These are phyloP conservation scores for Clavariopsis aquatica DNA, from an alignment of 495 filamentous ascomycete genomes.

Conservation along the genomic window DNA sequence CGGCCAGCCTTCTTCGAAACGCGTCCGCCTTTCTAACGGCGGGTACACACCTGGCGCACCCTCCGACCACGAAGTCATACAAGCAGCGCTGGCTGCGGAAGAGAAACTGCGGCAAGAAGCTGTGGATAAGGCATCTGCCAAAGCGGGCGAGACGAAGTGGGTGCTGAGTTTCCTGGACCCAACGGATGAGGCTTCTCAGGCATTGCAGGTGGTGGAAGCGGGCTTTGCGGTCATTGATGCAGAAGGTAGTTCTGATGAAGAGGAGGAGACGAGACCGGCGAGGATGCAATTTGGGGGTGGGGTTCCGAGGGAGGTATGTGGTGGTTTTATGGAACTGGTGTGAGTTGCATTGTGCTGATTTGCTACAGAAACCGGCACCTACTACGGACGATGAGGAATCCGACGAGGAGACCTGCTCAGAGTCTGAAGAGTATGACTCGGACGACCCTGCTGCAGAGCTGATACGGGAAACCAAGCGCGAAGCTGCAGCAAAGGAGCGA, in stretches of 20 bases:
- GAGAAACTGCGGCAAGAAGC: constrained; percentile 73
- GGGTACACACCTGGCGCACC: constrained; percentile 41
- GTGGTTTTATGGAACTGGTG: background rate
- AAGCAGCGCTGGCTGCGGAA: constrained; percentile 71
- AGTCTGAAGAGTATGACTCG: constrained; percentile 38
- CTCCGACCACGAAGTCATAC: constrained; percentile 54
- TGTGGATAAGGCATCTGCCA: constrained; percentile 66
- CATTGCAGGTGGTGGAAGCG: constrained; percentile 46
- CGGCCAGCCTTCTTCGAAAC: constrained; percentile 51
- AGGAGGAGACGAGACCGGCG: constrained; percentile 17
- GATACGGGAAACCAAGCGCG: constrained; percentile 41
- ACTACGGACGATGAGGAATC: constrained; percentile 28
- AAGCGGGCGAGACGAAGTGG: constrained; percentile 86
- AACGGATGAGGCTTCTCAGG: constrained; percentile 15
- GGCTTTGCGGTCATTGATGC: constrained; percentile 52
- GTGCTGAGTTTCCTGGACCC: constrained; percentile 61
- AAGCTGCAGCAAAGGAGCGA: constrained; percentile 33
- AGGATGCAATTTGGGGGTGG: constrained; percentile 23
- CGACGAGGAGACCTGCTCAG: constrained; percentile 31
- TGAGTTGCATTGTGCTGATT: background rate
- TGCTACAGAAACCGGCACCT: constrained; percentile 1
- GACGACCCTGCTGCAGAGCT: constrained; percentile 46
- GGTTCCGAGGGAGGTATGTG: constrained; percentile 47
- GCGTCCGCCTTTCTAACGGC: constrained; percentile 49
- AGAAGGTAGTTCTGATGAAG: constrained; percentile 32